Conservation (phyloP, 768 basidiomycete species). For the Daedalea quercina region DNA sequence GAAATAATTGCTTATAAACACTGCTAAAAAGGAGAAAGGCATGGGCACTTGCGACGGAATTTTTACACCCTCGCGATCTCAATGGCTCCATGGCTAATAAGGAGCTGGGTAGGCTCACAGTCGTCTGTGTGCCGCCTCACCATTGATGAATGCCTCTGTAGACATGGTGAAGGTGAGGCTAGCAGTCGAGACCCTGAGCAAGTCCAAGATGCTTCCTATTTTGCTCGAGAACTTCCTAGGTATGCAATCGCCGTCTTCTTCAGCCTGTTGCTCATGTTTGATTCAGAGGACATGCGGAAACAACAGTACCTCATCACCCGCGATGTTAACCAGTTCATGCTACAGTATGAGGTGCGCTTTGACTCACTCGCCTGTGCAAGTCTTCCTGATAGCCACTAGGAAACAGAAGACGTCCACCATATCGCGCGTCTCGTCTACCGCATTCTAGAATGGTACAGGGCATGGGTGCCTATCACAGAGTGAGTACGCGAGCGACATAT, state of each 20-base stretch:
- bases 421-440: slow-evolving; percentile 51
- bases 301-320: slow-evolving; percentile 49
- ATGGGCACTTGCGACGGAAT: slow-evolving; percentile 49
- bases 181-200: slow-evolving; percentile 54
- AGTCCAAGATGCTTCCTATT: slow-evolving; percentile 51
- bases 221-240: slow-evolving; percentile 70
- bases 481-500: too few relatives aligned
- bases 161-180: slow-evolving; percentile 44
- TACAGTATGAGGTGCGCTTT: slow-evolving; percentile 49
- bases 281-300: slow-evolving; percentile 55
- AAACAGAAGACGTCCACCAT: slow-evolving; percentile 37
- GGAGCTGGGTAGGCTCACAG: slow-evolving; percentile 21
- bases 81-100: slow-evolving; percentile 26
- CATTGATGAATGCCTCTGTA: slow-evolving; percentile 8
- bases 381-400: slow-evolving; percentile 25
- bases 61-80: slow-evolving; percentile 50
- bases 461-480: slow-evolving; percentile 70
- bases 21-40: slow-evolving; percentile 34
- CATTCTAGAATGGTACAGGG: slow-evolving; percentile 64
- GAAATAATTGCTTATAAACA: background rate
- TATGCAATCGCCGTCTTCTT: slow-evolving; percentile 23
- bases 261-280: background rate
- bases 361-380: too few relatives aligned
- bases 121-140: background rate
- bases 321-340: slow-evolving; percentile 57